Conservation (phyloP, 306 rosid species). For the Trifolium repens region DNA sequence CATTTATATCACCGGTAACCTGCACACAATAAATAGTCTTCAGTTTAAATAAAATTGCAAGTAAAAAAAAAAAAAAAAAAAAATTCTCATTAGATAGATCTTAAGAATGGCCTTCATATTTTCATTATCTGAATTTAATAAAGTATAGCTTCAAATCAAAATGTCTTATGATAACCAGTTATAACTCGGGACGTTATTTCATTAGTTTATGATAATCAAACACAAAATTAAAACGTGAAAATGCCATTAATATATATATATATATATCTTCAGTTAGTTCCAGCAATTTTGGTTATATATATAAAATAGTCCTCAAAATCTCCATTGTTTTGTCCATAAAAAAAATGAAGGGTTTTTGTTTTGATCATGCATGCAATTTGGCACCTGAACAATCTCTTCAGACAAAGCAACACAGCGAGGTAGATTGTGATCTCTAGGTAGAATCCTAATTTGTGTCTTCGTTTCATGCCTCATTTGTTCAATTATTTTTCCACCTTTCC, state of each 20-base stretch:
- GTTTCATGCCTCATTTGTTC: constrained; percentile 99
- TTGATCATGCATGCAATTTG: constrained; percentile 51
- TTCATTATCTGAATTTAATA: constrained; percentile 31
- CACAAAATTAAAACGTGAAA: constrained; percentile 17
- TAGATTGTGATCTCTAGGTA: constrained; percentile 90
- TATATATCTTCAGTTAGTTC: constrained; percentile 38
- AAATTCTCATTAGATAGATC: constrained; percentile 24
- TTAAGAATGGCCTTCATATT: constrained; percentile 20
- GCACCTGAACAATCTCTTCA: constrained; percentile 99
- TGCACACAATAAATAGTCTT: constrained; percentile 50
- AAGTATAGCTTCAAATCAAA: constrained; percentile 39
- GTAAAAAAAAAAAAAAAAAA: neutral
- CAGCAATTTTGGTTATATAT: constrained; percentile 3
- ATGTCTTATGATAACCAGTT: constrained; percentile 35
- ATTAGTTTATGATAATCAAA: constrained; percentile 20
- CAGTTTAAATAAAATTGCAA: constrained; percentile 19
- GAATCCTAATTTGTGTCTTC: constrained; percentile 94
- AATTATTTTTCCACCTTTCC: constrained; percentile 98
- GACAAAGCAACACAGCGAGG: constrained; percentile 97
- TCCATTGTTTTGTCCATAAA: constrained; percentile 16
- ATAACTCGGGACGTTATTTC: neutral
- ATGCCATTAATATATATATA: constrained; percentile 33
- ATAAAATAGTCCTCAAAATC: constrained; percentile 33
- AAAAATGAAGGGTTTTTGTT: constrained; percentile 37
- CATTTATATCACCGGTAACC: constrained; percentile 83